A percentile compares a stretch with the other conserved stretches of the same genome.
Conservation (phyloP, 345 rosid species). For the Populus alba region DNA sequence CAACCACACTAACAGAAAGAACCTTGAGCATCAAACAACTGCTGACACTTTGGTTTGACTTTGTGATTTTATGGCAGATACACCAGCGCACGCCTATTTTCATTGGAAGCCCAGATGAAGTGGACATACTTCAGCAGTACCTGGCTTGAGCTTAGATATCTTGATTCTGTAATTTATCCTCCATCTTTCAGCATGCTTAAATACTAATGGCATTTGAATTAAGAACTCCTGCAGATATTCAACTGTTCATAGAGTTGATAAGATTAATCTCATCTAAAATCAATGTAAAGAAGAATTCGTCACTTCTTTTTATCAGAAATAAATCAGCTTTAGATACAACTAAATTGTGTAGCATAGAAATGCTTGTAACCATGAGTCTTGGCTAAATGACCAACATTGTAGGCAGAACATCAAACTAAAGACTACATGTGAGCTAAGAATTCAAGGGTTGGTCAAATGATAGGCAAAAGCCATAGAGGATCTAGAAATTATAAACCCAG, state of each 20-base stretch:
- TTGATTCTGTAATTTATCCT: not conserved
- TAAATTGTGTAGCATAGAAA: not conserved
- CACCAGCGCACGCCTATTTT: constrained; percentile 42
- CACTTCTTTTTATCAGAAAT: too few species aligned
- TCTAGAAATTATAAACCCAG: not conserved
- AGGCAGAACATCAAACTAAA: not conserved
- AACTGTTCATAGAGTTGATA: not conserved
- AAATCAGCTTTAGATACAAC: not conserved
- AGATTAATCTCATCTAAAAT: not conserved
- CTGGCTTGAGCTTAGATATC: constrained; percentile 23
- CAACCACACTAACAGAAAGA: not conserved
- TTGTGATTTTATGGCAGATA: constrained; percentile 22
- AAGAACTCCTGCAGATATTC: not conserved
- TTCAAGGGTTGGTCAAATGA: not conserved
- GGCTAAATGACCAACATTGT: not conserved
- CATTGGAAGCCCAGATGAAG: constrained; percentile 41
- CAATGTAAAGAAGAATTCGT: not conserved
- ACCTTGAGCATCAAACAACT: not conserved
- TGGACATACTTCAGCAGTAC: constrained; percentile 30
- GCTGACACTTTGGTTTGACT: not conserved
- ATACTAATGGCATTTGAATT: not conserved
- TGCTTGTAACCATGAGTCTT: not conserved
- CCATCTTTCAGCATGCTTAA: not conserved
- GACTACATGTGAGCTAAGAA: not conserved
- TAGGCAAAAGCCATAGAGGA: not conserved